Conservation (phyloP, 176 grass and related monocot genomes). For the Bromus sterilis region DNA sequence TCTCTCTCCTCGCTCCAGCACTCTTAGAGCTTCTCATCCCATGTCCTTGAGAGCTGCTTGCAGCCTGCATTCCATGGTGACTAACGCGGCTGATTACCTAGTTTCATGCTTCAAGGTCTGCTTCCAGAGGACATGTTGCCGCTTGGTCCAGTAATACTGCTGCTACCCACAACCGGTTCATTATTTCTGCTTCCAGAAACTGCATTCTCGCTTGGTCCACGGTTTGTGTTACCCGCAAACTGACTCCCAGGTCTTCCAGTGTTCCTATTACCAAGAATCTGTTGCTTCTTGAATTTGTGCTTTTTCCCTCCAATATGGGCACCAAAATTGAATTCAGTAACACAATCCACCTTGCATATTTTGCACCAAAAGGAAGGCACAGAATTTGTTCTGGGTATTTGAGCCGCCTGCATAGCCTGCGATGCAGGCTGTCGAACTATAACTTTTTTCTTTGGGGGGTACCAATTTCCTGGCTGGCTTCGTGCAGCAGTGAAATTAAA, state of each 20-base stretch:
- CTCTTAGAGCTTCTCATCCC: constrained; percentile 23
- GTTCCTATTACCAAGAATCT: constrained; percentile 41
- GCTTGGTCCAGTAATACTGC: neutral
- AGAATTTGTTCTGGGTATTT: constrained; percentile 33
- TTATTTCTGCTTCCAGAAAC: constrained; percentile 21
- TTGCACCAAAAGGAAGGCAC: constrained; percentile 60
- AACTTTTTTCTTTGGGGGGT: constrained; percentile 31
- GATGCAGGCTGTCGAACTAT: constrained; percentile 27
- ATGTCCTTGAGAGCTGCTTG: constrained; percentile 33
- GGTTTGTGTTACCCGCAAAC: neutral
- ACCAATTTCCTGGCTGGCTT: constrained; percentile 17
- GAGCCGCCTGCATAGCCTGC: constrained; percentile 10
- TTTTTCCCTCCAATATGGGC: constrained; percentile 67
- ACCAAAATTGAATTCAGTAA: constrained; percentile 55
- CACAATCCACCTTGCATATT: constrained; percentile 73
- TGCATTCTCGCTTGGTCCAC: constrained; percentile 1
- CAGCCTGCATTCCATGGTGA: constrained; percentile 22
- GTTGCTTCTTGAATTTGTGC: constrained; percentile 46
- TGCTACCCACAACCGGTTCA: neutral
- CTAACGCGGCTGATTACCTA: neutral
- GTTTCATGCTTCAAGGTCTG: neutral
- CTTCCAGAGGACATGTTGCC: constrained; percentile 10
- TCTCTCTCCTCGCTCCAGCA: constrained; percentile 39
- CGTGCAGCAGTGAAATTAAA: neutral
- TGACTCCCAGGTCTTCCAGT: constrained; percentile 6